Conservation (phyloP, 2,329 filamentous ascomycete species). For the Stachybotrys elegans region DNA sequence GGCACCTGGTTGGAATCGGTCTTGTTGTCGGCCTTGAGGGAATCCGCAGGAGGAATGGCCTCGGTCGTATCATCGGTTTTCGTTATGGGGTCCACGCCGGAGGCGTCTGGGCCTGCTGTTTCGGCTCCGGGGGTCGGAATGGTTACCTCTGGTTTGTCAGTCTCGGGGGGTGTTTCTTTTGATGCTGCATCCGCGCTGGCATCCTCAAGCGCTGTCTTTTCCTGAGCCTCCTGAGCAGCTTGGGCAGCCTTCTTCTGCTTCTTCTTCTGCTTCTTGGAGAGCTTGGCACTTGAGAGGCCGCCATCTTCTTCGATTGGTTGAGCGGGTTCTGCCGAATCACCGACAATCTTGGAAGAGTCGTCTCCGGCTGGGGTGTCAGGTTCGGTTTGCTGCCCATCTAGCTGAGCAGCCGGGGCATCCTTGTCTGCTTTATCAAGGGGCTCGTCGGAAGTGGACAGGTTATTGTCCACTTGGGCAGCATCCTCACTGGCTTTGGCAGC, state of each 20-base stretch:
- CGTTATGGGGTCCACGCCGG: conserved; percentile 6
- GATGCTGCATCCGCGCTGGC: conserved; percentile 8
- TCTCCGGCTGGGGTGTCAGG: too few relatives aligned
- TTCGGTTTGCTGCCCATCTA: too few relatives aligned
- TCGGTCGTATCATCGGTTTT: conserved; percentile 7
- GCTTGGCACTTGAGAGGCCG: conserved; percentile 16
- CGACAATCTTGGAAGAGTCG: too few relatives aligned
- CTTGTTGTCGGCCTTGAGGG: conserved; percentile 14
- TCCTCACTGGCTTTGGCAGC: too few relatives aligned
- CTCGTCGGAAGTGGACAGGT: too few relatives aligned
- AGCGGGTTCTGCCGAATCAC: conserved; percentile 2
- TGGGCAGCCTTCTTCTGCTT: conserved; percentile 29
- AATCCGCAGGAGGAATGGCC: conserved; percentile 9
- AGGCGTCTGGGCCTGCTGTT: background rate
- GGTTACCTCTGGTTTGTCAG: background rate
- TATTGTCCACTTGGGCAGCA: too few relatives aligned
- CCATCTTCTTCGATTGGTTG: too few relatives aligned
- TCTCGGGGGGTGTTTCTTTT: conserved; percentile 4
- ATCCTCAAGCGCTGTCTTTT: conserved; percentile 12
- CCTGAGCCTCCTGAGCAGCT: conserved; percentile 16
- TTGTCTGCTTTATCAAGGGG: too few relatives aligned
- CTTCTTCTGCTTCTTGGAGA: conserved; percentile 30
- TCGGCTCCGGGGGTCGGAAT: conserved; percentile 1
- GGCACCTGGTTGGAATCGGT: conserved; percentile 14
- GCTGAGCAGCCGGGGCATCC: too few relatives aligned